Percentiles rank a stretch among this genome's conserved stretches.
These are phyloP conservation scores for Vanderwaltozyma polyspora DNA, from an alignment of 805 yeast genomes.

Conservation along the genomic window DNA sequence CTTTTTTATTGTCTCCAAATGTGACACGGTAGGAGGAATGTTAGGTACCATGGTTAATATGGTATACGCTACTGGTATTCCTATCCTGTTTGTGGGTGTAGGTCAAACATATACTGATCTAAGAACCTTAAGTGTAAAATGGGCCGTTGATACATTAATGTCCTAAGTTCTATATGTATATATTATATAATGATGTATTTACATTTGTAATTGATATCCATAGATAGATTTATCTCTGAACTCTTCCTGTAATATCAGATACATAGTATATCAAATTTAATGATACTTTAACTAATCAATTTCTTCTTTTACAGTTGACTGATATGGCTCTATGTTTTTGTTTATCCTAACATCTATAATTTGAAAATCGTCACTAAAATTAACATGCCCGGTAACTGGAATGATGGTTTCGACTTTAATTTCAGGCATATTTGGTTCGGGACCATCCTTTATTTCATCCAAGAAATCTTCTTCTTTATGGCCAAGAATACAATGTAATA, in stretches of 20 bases:
- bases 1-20: slow-evolving; percentile 85
- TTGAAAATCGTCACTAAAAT: slow-evolving; percentile 50
- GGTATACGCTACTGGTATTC: slow-evolving; percentile 94
- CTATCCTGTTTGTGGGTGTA: slow-evolving; percentile 88
- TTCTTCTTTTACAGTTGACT: not conserved
- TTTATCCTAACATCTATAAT: slow-evolving; percentile 31
- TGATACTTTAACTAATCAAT: not conserved
- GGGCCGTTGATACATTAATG: slow-evolving; percentile 84
- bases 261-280: not conserved
- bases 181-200: not conserved
- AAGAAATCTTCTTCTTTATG: slow-evolving; percentile 27
- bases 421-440: slow-evolving; percentile 65
- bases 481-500: slow-evolving; percentile 53
- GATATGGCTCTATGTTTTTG: not conserved
- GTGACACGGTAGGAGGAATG: slow-evolving; percentile 95
- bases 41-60: slow-evolving; percentile 94
- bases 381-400: slow-evolving; percentile 44
- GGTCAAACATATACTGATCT: slow-evolving; percentile 96
- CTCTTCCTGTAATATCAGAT: not conserved
- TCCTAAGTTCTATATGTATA: slow-evolving; percentile 27
- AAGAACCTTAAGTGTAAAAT: slow-evolving; percentile 77
- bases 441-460: slow-evolving; percentile 46
- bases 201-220: too few relatives aligned
- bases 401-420: slow-evolving; percentile 58
- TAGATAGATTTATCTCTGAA: not conserved